These are phyloP conservation scores for Pseudognaphalium luteoalbum DNA, from an alignment of 129 eudicot genomes.

Conservation along the genomic window DNA sequence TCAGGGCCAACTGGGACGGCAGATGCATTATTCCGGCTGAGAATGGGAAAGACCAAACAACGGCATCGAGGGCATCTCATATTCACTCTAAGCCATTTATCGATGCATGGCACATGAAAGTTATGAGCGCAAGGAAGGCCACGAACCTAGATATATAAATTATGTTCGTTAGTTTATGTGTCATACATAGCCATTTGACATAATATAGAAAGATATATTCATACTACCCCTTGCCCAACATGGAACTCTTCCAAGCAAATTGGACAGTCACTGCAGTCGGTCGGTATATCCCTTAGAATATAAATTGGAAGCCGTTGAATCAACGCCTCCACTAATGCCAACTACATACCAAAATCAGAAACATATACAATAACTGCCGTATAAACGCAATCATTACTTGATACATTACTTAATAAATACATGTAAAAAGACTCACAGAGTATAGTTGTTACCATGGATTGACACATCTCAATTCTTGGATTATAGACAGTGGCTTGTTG, in stretches of 20 bases:
- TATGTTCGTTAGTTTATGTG: neutral
- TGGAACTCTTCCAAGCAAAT: constrained; percentile 94
- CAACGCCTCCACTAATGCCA: constrained; percentile 75
- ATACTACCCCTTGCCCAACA: constrained; percentile 79
- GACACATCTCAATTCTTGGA: constrained; percentile 67
- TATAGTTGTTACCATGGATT: constrained; percentile 58
- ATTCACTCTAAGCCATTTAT: constrained; percentile 88
- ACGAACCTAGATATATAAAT: constrained; percentile 61
- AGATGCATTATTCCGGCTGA: constrained; percentile 67
- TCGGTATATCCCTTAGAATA: constrained; percentile 77
- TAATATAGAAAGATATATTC: constrained; percentile 6
- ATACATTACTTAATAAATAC: neutral
- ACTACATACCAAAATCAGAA: constrained; percentile 39
- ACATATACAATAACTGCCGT: neutral
- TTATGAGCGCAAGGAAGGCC: constrained; percentile 98
- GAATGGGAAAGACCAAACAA: constrained; percentile 74
- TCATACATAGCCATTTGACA: neutral
- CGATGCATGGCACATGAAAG: constrained; percentile 93
- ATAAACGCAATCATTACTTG: neutral
- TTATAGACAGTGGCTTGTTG: constrained; percentile 68
- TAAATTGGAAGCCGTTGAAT: constrained; percentile 90
- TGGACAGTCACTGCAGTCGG: constrained; percentile 98
- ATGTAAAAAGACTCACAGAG: neutral
- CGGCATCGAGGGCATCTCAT: constrained; percentile 95
- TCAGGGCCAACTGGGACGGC: constrained; percentile 57